These are phyloP conservation scores for Dryas integrifolia DNA, from an alignment of 331 rosid genomes.

Conservation along the genomic window DNA sequence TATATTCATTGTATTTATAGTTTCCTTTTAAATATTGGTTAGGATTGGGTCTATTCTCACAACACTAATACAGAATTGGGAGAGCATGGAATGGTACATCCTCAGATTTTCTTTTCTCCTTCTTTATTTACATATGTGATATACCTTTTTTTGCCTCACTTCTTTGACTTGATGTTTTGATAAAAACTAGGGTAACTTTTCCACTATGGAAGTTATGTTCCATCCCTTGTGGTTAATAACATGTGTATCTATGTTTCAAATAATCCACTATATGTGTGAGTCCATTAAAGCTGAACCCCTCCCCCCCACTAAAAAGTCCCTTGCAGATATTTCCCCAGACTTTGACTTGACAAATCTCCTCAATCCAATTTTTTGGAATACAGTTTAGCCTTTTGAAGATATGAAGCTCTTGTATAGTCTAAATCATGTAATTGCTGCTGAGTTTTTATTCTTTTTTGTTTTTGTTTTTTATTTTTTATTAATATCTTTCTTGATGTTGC, in stretches of 20 bases:
- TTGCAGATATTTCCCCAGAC: not conserved
- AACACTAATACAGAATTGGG: slow-evolving; percentile 34
- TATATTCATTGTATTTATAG: slow-evolving; percentile 16
- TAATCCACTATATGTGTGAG: not conserved
- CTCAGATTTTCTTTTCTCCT: not conserved
- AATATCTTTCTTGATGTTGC: not conserved
- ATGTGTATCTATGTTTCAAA: not conserved
- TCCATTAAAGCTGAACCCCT: not conserved
- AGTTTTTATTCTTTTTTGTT: not conserved
- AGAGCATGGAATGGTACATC: slow-evolving; percentile 45
- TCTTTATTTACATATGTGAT: slow-evolving; percentile 7
- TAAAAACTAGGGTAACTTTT: not conserved
- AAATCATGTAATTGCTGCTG: not conserved
- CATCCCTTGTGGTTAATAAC: no score
- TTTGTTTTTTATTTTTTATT: not conserved
- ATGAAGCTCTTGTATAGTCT: not conserved
- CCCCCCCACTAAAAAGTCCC: not conserved
- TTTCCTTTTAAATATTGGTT: slow-evolving; percentile 32
- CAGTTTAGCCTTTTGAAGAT: not conserved
- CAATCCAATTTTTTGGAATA: not conserved
- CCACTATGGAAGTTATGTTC: not conserved
- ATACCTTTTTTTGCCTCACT: not conserved
- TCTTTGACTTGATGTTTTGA: slow-evolving; percentile 1
- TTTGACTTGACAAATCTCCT: not conserved
- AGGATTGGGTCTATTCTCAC: slow-evolving; percentile 59